Conservation (phyloP, 1,284 basidiomycete species). For the Ceratobasidium sp. region DNA sequence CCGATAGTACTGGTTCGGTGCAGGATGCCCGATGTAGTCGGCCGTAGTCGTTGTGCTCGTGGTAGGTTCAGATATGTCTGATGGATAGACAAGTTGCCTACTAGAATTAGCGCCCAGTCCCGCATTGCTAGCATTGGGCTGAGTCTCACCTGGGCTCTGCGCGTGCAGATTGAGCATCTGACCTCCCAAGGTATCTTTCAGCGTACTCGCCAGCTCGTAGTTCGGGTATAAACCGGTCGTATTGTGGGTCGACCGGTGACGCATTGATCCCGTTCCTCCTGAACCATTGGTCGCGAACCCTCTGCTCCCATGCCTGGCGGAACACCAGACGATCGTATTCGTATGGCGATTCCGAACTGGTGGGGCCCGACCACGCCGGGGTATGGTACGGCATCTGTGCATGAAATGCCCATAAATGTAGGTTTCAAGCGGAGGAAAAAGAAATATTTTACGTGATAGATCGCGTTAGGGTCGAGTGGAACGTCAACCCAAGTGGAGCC, state of each 20-base stretch:
- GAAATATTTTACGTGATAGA: conserved; percentile 38
- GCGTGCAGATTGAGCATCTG: not conserved
- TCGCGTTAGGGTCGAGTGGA: conserved; percentile 42
- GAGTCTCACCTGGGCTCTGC: not conserved
- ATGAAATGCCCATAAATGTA: conserved; percentile 17
- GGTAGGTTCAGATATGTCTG: not conserved
- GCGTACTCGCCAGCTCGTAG: conserved; percentile 39
- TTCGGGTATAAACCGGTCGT: conserved; percentile 44
- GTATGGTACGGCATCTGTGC: conserved; percentile 38
- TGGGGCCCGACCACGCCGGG: conserved; percentile 31
- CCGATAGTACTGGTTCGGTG: conserved; percentile 7
- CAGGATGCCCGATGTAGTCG: not conserved
- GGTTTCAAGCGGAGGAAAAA: not conserved
- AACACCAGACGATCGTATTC: conserved; percentile 36
- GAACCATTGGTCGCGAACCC: conserved; percentile 36
- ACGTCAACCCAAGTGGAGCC: conserved; percentile 36
- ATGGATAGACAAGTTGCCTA: not conserved
- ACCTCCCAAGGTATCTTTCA: conserved; percentile 38
- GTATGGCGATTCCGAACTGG: conserved; percentile 36
- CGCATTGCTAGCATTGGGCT: not conserved
- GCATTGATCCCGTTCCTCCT: conserved; percentile 40
- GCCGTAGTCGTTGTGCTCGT: not conserved
- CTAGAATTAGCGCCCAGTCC: not conserved
- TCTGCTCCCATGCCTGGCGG: conserved; percentile 43
- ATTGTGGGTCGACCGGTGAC: conserved; percentile 32